Evolutionary conservation across 1,284 basidiomycete species (phyloP).

Genomic region (Mycosarcoma mackinlayi): DNA sequence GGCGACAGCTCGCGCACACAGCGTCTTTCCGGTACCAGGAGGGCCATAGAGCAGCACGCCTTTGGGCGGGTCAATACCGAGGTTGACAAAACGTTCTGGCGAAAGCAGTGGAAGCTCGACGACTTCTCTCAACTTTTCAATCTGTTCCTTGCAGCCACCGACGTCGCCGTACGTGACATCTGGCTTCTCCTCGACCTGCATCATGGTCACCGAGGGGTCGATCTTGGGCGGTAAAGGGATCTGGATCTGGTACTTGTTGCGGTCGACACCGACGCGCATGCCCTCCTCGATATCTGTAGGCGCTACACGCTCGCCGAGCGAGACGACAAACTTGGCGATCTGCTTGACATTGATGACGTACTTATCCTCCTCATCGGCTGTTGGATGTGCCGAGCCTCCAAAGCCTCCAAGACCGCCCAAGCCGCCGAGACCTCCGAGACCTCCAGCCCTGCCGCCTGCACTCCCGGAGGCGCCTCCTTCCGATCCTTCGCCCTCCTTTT

Average conservation of each 20-base stretch:
- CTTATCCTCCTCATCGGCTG: conserved; percentile 91
- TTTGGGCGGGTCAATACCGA: conserved; percentile 99
- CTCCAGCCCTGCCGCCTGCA: conserved; percentile 29
- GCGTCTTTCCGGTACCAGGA: conserved; percentile 97
- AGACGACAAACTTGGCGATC: conserved; percentile 99
- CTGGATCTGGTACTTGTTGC: conserved; percentile 98
- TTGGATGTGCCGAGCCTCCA: conserved; percentile 71
- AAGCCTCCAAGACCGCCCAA: conserved; percentile 47
- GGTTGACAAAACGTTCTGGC: conserved; percentile 97
- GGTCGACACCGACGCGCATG: conserved; percentile 96
- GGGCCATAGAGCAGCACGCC: conserved; percentile 94
- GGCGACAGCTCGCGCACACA: conserved; percentile 97
- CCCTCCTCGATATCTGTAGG: conserved; percentile 99
- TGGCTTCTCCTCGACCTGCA: conserved; percentile 99
- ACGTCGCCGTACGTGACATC: conserved; percentile 98
- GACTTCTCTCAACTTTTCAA: conserved; percentile 98
- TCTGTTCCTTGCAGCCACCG: conserved; percentile 99
- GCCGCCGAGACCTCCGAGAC: conserved; percentile 55
- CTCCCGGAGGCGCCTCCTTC: conserved; percentile 35
- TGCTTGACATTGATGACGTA: conserved; percentile 99
- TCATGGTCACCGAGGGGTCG: conserved; percentile 99
- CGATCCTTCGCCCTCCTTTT: conserved; percentile 33
- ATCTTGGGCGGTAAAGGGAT: conserved; percentile 99
- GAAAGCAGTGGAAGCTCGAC: conserved; percentile 89
- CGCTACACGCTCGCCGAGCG: conserved; percentile 92